Evolutionary conservation across 2,329 filamentous ascomycete genomes (phyloP), one percentile per base, ranked within the genome.

Genomic region (Stemphylium lycopersici): DNA sequence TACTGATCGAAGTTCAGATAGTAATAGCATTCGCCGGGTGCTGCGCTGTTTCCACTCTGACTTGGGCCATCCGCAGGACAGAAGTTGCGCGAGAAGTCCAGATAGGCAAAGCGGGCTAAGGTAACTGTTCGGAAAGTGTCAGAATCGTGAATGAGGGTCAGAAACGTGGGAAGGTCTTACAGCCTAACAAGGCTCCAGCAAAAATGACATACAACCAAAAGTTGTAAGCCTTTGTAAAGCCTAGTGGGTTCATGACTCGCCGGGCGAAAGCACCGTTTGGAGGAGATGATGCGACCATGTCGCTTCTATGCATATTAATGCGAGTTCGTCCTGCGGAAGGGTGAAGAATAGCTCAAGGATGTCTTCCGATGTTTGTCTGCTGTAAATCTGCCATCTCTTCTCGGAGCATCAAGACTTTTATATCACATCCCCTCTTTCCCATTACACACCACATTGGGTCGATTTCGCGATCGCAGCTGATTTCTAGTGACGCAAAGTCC

Each of bases 221-320:
- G 67, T 85, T 87, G 76, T 85, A 86, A 32, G 76, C 77, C 62
- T 82, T 83, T 2, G 73, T 68, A 73, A 87, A 87, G 43, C 84
- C 84, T 22, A 86, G 53, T 2, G 77, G 72, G 38, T 72, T 77
- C 41, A 66, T 62, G 18, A 70, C 47, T 8, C 49, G 58, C 8
- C 58, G 51, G 3, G 58, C 55, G 32, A 55, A 50, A 33, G 52
- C 43, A 13, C 58, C 59, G 42, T 57, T 56, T 24, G 55, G 22
- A 33, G 36, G 31, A 56, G 61, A 16, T 39, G 50, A 16, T 56
- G 48, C 7, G 52, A 34, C 50, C 65, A 67, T 70, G 26, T 4
- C 36, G 31, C 13, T 32, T 20, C 38, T 49, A 31, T 34, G 4
- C 12, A 16, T 2, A 15, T 11, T 16, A 15, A 32, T 16, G 37